Base-by-base conservation (phyloP, 345 rosid species). In the Melaleuca alternifolia region DNA sequence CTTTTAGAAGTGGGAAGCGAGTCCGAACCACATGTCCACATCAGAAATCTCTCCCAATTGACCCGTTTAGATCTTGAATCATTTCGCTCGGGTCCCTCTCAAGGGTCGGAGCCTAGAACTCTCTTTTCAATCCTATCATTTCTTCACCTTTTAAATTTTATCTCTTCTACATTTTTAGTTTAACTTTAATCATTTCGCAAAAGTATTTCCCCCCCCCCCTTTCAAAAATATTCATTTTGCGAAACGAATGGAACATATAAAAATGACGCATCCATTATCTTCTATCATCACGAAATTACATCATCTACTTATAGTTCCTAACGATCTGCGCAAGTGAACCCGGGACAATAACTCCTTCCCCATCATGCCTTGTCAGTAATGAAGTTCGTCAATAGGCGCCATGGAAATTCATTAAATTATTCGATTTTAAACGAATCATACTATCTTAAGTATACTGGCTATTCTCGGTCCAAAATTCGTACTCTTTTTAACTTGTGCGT, bases 341-440 rank as follows among this genome's bases (percentile, higher is more conserved):
- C 12, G 10, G 21, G 77, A 3, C 2, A 0, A 33, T 11, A 8
- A 8, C 44, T 65, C 16, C 24, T 65, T 30, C 5, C 24, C 48
- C 26, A 1, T 18, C 24, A 0, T 56, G n/a, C 6, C n/a, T 10
- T 12, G 2, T 56, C 4, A 24, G 11, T 5, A 1, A 11, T 1
- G 6, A 3, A 56, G 21, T 21, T 54, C 9, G 11, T 21, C 9
- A 10, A 54, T 11, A 5, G 4, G 21, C 59, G 1, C 59, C 11
- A 10, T 10, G 8, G 21, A 54, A 54, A 8, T 54, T 21, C 26
- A 21, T 54, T 6, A 23, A 54, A 54, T 21, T 9, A 51, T 5
- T 14, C 6, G 18, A 51, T 51, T n/a, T n/a, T 51, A 13, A 51
- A 51, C 2, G 0, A 24, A 24, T 11, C 2, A 26, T 28, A 26